A percentile compares a stretch with the other conserved stretches of the same genome.
Conservation (phyloP, 768 basidiomycete genomes). For the Mycena belliarum region DNA sequence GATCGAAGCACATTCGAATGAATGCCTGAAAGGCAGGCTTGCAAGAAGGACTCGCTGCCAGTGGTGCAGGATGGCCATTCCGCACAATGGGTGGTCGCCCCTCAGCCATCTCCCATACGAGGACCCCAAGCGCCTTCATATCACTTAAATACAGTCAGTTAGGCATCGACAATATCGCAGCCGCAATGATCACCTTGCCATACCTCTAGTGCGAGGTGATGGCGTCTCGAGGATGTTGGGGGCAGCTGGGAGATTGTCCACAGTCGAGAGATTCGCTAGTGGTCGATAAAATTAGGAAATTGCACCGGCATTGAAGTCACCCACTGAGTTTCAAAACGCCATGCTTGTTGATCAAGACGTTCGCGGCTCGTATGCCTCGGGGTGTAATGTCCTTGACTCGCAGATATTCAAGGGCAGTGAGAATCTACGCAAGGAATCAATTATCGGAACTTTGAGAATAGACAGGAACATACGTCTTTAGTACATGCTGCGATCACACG, state of each 20-base stretch:
- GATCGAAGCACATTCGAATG: conserved; percentile 42
- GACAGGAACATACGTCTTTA: conserved; percentile 43
- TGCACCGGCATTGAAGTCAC: conserved; percentile 14
- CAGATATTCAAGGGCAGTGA: conserved; percentile 49
- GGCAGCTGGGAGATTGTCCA: neutral
- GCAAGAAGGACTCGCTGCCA: conserved; percentile 36
- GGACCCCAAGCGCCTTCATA: conserved; percentile 52
- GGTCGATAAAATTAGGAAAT: neutral
- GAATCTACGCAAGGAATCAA: conserved; percentile 32
- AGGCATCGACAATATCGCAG: neutral
- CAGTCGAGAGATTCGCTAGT: conserved; percentile 12
- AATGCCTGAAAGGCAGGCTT: conserved; percentile 50
- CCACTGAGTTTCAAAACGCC: conserved; percentile 55
- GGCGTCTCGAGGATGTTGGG: too few relatives aligned
- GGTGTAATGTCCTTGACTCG: conserved; percentile 49
- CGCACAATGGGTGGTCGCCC: conserved; percentile 41
- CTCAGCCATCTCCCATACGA: conserved; percentile 52
- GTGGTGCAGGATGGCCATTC: conserved; percentile 25
- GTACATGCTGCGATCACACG: conserved; percentile 48
- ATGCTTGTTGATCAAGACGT: conserved; percentile 46
- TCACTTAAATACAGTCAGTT: neutral
- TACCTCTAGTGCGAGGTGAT: neutral
- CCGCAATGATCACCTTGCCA: neutral
- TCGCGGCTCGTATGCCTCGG: conserved; percentile 55
- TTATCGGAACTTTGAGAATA: too few relatives aligned